Evolutionary conservation across 805 yeast genomes (phyloP), one percentile per base, ranked within the genome.

Genomic region (Hanseniaspora lachancei): DNA sequence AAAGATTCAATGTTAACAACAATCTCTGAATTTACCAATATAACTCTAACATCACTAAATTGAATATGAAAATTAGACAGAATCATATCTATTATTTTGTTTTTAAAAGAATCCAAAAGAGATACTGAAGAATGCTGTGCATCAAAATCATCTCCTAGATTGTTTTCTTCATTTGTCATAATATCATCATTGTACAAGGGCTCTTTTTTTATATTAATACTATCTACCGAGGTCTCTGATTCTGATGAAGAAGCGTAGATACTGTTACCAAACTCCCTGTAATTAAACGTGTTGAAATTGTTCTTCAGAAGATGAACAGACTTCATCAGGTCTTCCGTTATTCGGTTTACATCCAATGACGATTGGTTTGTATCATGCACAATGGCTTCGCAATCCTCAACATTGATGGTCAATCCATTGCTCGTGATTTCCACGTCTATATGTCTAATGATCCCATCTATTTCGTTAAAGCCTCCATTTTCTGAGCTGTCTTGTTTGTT

Each of bases 71-170:
- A 55, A 24, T 55, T 50, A 9, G 54, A 50, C 16, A 55, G 20
- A 10, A 46, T 42, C 51, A 55, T 55, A 20, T 49, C 54, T 8
- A 55, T 21, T 38, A 50, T 50, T 24, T 55, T 55, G 16, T 55
- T 55, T 34, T 50, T 49, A 32, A 55, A 49, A 6, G 58, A 55
- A 15, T 49, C 58, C n/a, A 55, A 7, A 16, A 50, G n/a, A 21
- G 47, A 39, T 21, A 29, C 42, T 21, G 51, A 34, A 15, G 38
- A 41, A 4, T 27, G 23, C n/a, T 47, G 29, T n/a, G 36, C 29
- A n/a, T 50, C 54, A 27, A 12, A 21, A 34, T 8, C 24, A 12
- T 51, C 49, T n/a, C 43, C 49, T 10, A 38, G 34, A 3, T 42
- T 18, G 9, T 5, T 34, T 16, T 43, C 49, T 12, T 51, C 39